Evolutionary conservation across 1,284 basidiomycete genomes (phyloP), one percentile per base, ranked within the genome.

Genomic region (Hortiboletus rubellus): DNA sequence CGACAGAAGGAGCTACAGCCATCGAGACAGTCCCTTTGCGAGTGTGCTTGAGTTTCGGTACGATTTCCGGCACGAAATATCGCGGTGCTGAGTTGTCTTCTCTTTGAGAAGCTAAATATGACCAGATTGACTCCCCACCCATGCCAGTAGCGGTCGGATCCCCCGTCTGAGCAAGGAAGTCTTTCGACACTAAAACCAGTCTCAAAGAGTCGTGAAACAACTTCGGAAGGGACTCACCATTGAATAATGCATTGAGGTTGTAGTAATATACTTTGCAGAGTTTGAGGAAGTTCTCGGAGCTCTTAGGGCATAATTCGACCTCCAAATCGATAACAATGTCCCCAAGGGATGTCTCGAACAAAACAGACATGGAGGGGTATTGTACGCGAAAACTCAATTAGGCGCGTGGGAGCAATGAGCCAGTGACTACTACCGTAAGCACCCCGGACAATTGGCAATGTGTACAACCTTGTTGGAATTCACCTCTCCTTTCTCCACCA

Each of bases 211-310:
- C 31, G 74, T 17, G 31, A 46, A 51, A 46, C 6, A 31, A 14
- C 6, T 17, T 10, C 3, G n/a, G 38, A 46, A 55, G 2, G 15
- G 31, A 58, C 86, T 55, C 61, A 94, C 94, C 92, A 76, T 98
- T 97, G 82, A 97, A 97, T 79, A 99, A 98, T 0, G 94, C 92
- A 72, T 94, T 92, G 62, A 97, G 78, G 72, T 94, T 96, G 79
- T 97, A 98, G 73, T 96, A 96, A 73, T 98, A 97, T 60, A 92
- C 81, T 78, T 96, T 96, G 78, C 95, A 98, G 53, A 99, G 81
- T 74, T 99, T 98, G 61, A 99, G 84, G 71, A 98, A 98, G 81
- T 98, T 99, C 72, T 92, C 85, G 76, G 91, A 94, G 37, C 89
- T 92, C 70, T 84, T 87, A 1, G 96, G 96, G 72, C 95, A 98